Evolutionary conservation across 2,329 filamentous ascomycete species (phyloP).

Genomic region (Davidsoniella australis): DNA sequence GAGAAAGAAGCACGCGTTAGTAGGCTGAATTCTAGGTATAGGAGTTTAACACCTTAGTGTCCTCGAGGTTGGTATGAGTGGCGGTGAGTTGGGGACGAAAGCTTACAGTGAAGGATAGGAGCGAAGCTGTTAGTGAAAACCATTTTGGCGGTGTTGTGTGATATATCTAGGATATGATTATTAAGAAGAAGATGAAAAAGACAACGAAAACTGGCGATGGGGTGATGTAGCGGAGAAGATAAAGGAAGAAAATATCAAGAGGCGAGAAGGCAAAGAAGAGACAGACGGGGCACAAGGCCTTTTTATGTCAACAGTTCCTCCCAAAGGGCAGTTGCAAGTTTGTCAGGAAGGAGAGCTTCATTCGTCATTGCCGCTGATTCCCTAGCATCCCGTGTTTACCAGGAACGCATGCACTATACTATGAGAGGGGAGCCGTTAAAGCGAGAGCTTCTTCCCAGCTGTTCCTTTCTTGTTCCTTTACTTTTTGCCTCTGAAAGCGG

Average conservation of each 20-base stretch:
- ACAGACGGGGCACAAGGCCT: not conserved
- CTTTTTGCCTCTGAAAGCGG: too few species aligned
- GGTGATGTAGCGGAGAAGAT: not conserved
- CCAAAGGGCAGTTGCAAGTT: too few species aligned
- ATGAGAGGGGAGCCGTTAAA: too few species aligned
- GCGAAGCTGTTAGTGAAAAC: slow-evolving; percentile 11
- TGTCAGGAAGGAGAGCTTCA: too few species aligned
- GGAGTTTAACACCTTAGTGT: not conserved
- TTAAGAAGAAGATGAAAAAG: not conserved
- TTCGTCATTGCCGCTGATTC: too few species aligned
- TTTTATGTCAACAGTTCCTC: not conserved
- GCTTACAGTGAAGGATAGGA: slow-evolving; percentile 11
- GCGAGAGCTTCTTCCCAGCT: too few species aligned
- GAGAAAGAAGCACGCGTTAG: slow-evolving; percentile 9
- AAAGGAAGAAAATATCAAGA: not conserved
- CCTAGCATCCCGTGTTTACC: too few species aligned
- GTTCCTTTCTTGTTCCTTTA: too few species aligned
- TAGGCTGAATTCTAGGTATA: not conserved
- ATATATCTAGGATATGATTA: not conserved
- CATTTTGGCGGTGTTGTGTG: slow-evolving; percentile 8
- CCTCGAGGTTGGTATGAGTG: too few species aligned
- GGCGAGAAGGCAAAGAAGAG: too few species aligned
- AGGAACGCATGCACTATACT: too few species aligned
- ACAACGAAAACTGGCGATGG: not conserved
- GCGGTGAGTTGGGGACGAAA: not conserved